Conservation (phyloP, 208 protist species). For the Crithidia mellificae region DNA sequence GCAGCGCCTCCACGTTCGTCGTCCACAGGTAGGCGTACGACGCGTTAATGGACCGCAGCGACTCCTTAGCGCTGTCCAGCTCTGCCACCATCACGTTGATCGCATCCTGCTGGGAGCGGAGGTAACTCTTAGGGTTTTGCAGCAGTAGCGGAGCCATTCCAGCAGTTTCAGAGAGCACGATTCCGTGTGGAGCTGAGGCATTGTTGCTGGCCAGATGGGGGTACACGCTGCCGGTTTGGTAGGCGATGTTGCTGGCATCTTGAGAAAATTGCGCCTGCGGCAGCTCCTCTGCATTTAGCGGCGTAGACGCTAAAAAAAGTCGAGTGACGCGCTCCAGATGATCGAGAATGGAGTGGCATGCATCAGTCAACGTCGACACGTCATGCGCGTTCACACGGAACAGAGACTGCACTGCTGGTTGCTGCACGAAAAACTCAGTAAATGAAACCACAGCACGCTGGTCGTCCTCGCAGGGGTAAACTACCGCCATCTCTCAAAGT, state of each 20-base stretch:
- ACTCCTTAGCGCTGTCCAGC: constrained; percentile 37
- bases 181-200: constrained; percentile 15
- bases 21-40: constrained; percentile 56
- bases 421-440: constrained; percentile 28
- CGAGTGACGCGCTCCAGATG: constrained; percentile 23
- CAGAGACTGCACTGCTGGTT: constrained; percentile 15
- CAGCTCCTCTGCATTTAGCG: constrained; percentile 15
- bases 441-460: constrained; percentile 22
- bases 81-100: constrained; percentile 28
- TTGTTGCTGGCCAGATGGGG: constrained; percentile 20
- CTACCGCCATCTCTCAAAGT: constrained; percentile 18
- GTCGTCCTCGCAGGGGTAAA: constrained; percentile 36
- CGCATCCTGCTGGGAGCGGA: constrained; percentile 31
- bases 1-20: constrained; percentile 36
- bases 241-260: constrained; percentile 15
- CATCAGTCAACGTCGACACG: constrained; percentile 21
- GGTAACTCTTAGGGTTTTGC: constrained; percentile 39
- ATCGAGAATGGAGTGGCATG: constrained; percentile 30
- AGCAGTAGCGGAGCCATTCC: constrained; percentile 27
- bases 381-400: constrained; percentile 22
- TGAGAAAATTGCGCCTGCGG: constrained; percentile 2
- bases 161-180: constrained; percentile 22
- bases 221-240: constrained; percentile 29
- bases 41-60: constrained; percentile 40
- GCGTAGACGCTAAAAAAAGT: constrained; percentile 33